Percentiles rank a stretch among this genome's conserved stretches.
phyloP scores from a whole-genome alignment of 192 early-diverging fungal genomes.

The Umbelopsis sp. region DNA sequence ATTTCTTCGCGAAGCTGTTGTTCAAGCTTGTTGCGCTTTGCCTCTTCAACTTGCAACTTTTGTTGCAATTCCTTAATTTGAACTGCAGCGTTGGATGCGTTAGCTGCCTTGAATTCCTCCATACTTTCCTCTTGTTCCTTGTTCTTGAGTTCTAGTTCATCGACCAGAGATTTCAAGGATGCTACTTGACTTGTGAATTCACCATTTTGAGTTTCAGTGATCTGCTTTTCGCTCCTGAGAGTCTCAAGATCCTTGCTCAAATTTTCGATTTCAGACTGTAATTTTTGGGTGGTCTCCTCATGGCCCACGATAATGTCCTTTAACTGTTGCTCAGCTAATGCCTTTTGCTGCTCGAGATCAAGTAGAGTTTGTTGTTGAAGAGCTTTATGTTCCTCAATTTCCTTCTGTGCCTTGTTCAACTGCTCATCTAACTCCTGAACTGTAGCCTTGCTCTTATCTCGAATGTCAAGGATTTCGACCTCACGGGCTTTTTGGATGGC shows the following conservation, averaged over 20 bases:
- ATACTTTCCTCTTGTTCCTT: neutral
- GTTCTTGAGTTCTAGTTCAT: neutral
- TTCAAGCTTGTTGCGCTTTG: neutral
- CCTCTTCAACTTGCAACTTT: neutral
- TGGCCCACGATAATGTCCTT: neutral
- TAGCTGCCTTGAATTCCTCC: neutral
- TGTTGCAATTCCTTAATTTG: slow-evolving; percentile 14
- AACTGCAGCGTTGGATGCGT: neutral
- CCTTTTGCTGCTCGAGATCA: neutral
- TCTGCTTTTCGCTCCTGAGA: neutral
- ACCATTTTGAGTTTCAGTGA: neutral
- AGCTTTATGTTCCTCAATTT: neutral
- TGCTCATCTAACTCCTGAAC: neutral
- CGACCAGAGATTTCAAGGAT: neutral
- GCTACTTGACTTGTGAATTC: neutral
- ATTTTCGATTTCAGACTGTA: neutral
- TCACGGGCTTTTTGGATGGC: neutral
- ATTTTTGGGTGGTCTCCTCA: neutral
- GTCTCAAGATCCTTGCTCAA: neutral
- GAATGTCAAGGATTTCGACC: neutral
- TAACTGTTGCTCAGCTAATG: neutral
- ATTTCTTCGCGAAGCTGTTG: slow-evolving; percentile 4
- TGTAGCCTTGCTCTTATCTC: neutral
- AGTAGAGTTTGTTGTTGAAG: neutral
- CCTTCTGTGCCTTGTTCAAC: neutral